Conservation (phyloP, 257 asterid species). For the Nicotiana tomentosiformis region DNA sequence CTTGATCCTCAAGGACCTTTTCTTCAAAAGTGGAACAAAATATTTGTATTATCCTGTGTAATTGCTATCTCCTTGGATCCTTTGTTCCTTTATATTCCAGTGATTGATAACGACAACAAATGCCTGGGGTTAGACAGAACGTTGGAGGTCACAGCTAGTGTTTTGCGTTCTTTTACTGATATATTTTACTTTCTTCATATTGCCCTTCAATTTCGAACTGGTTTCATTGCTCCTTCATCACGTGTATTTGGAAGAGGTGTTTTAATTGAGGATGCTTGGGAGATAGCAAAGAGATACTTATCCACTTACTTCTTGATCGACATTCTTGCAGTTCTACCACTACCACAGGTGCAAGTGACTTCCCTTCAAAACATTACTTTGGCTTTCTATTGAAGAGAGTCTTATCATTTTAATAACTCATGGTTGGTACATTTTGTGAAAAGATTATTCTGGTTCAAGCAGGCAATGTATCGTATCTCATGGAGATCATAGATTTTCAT, state of each 20-base stretch:
- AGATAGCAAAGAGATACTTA: constrained; percentile 85
- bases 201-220: constrained; percentile 85
- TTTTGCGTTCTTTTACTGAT: constrained; percentile 78
- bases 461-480: neutral
- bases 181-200: constrained; percentile 81
- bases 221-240: constrained; percentile 90
- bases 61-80: constrained; percentile 97
- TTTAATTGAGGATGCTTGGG: constrained; percentile 87
- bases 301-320: constrained; percentile 76
- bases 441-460: neutral
- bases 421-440: neutral
- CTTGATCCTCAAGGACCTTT: constrained; percentile 93
- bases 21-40: constrained; percentile 94
- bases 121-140: constrained; percentile 74
- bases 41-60: constrained; percentile 73
- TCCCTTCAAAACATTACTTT: neutral
- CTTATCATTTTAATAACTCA: neutral
- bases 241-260: constrained; percentile 99
- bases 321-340: constrained; percentile 90
- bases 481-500: neutral
- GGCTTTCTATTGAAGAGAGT: neutral
- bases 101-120: constrained; percentile 51
- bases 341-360: constrained; percentile 71
- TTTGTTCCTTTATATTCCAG: constrained; percentile 82
- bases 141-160: constrained; percentile 70